Base-by-base conservation (phyloP, 2,329 filamentous ascomycete genomes). In the Cercospora citrullina region DNA sequence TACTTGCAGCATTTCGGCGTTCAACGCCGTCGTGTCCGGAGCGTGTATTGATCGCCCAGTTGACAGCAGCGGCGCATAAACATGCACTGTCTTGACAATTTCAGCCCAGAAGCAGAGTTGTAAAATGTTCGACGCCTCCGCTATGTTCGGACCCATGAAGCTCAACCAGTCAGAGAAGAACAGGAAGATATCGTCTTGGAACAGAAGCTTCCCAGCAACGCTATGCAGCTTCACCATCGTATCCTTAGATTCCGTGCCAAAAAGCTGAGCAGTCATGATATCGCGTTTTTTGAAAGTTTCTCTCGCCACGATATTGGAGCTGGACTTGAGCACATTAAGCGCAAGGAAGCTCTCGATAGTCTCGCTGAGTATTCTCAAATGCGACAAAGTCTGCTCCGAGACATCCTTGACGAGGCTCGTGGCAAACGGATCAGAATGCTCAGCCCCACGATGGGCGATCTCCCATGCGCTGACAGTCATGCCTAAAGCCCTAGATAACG, bases 31-130 rank as follows among this genome's bases (percentile, higher is more conserved):
- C n/a, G 16, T 16, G 5, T 64, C 33, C n/a, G 33, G 31, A 16
- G 16, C 10, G 21, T n/a, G 48, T 28, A 21, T 60, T 31, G 18
- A 63, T 33, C 14, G 64, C 30, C 31, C n/a, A 16, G n/a, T 23
- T 33, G 45, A 65, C 39, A 53, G 26, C 14, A 72, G 58, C 7
- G 63, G 63, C 42, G 81, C 79, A 75, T 87, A 87, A 7, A 86
- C 83, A 14, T 88, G 77, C 16, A 93, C 85, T 5, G 93, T 89
- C 80, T 96, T 96, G 68, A 96, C 88, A 66, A 99, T 88, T 80
- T 99, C 95, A 2, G 92, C 92, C 65, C 96, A 85, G 77, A 96
- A 97, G 80, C 93, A 97, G 57, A 98, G 83, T 42, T 91, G 89
- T 60, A 98, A 80, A 62, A 98, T 79, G 78, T 97, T 72, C 9